Conservation (phyloP, 148 eudicot genomes). For the Fagopyrum tataricum region DNA sequence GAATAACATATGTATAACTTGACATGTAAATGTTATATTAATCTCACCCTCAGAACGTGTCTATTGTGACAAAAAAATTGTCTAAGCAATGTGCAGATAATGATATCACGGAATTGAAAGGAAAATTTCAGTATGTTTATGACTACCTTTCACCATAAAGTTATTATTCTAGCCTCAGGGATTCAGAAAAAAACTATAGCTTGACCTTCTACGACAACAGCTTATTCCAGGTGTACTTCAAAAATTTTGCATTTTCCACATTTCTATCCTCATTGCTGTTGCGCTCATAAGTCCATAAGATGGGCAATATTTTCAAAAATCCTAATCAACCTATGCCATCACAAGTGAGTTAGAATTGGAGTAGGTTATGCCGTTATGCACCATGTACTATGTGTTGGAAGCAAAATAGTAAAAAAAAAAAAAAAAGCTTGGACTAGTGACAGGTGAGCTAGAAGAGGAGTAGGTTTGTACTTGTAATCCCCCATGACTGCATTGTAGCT, state of each 20-base stretch:
- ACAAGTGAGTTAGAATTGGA: too few species aligned
- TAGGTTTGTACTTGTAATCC: conserved; percentile 62
- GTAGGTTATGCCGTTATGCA: too few species aligned
- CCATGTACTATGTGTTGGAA: background rate
- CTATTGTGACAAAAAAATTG: background rate
- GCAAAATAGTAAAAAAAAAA: background rate
- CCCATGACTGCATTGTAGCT: conserved; percentile 89
- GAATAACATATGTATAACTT: background rate
- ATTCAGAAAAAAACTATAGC: background rate
- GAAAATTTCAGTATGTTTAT: background rate
- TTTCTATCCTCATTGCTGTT: background rate
- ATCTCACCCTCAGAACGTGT: background rate
- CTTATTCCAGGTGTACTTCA: background rate
- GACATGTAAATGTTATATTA: background rate
- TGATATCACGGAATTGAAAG: background rate
- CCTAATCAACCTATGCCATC: background rate
- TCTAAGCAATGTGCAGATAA: background rate
- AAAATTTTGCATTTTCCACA: background rate
- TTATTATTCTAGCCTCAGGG: background rate
- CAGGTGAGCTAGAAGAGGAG: background rate
- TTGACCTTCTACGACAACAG: background rate
- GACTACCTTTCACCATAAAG: background rate
- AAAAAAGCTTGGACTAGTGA: background rate
- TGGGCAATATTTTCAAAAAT: background rate
- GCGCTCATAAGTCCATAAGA: background rate